A percentile compares a stretch with the other conserved stretches of the same genome.
These are phyloP conservation scores for Aspergillus brunneoviolaceus DNA, from an alignment of 2,329 filamentous ascomycete species.

Conservation along the genomic window DNA sequence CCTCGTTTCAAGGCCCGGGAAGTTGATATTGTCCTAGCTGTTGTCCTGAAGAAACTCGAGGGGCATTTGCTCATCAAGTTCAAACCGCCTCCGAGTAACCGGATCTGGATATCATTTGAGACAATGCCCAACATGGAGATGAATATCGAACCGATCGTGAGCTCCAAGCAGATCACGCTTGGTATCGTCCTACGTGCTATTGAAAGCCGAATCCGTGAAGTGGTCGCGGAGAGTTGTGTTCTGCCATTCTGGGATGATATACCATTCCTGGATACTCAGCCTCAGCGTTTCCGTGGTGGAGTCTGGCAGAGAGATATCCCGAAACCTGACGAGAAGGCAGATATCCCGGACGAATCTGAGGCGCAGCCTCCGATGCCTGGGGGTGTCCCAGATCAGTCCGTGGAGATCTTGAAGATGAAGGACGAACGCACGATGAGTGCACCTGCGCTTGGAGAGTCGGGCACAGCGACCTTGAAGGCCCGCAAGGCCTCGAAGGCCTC, in stretches of 20 bases:
- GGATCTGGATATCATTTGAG: constrained; percentile 94
- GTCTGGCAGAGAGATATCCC: constrained; percentile 62
- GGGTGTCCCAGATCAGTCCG: constrained; percentile 19
- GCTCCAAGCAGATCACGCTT: constrained; percentile 92
- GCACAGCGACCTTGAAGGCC: constrained; percentile 24
- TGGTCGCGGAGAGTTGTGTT: constrained; percentile 87
- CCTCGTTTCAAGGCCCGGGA: constrained; percentile 84
- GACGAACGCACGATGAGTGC: constrained; percentile 38
- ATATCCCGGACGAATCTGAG: constrained; percentile 39
- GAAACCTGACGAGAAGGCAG: constrained; percentile 41
- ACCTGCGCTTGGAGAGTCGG: constrained; percentile 30
- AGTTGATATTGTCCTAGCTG: constrained; percentile 83
- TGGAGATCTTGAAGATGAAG: constrained; percentile 32
- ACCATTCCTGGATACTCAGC: constrained; percentile 79
- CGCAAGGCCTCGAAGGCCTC: constrained; percentile 31
- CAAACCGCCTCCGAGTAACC: constrained; percentile 93
- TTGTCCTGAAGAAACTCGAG: constrained; percentile 78
- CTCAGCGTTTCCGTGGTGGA: constrained; percentile 78
- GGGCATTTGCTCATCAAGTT: constrained; percentile 83
- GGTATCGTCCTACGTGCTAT: constrained; percentile 88
- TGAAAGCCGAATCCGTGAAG: constrained; percentile 90
- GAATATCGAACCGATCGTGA: constrained; percentile 93
- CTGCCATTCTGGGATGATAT: constrained; percentile 95
- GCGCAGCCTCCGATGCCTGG: constrained; percentile 23
- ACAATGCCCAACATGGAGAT: constrained; percentile 92